Base-by-base conservation (phyloP, 306 rosid species). In the Coriaria nepalensis region DNA sequence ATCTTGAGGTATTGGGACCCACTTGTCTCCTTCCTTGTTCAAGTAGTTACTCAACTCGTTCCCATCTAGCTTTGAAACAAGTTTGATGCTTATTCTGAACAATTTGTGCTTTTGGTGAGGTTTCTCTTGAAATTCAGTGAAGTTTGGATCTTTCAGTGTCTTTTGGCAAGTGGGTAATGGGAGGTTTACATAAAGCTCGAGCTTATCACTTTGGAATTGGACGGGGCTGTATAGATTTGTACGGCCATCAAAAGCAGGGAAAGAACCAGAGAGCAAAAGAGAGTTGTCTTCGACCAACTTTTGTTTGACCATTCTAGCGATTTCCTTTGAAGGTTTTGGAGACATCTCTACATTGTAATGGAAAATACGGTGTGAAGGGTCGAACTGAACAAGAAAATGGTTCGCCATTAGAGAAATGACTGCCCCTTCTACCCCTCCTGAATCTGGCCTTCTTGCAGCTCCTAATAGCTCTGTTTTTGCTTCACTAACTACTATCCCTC, bases 321-420 rank as follows among this genome's bases (percentile, higher is more conserved):
- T 54, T 47, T 82, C 94, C 73, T 82, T 92, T 49, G 98, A 79
- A 20, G 98, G 96, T 49, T 63, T 71, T 12, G 98, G 98, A 52
- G 80, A 77, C 45, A 92, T 92, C 53, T 85, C 98, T 35, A 92
- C 98, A 71, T 92, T 75, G 81, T 92, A 92, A 59, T 92, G 98
- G 51, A 71, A 92, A 53, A 92, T 73, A 10, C 66, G 70, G 32
- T 85, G 79, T 7, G 75, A 70, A 40, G 93, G 59, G 69, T 85
- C 87, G 56, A 85, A 85, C 36, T 71, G 56, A 10, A 92, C 94
- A 45, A 92, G 74, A 64, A 85, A 92, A 63, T 92, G 98, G 72
- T 92, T 92, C 12, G 98, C 98, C 11, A 92, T 76, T 20, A 92
- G 93, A 66, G 87, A 52, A 14, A 92, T 79, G 45, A 63, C 73